Evolutionary conservation across 202 grass and related monocot genomes (phyloP).

Genomic region (Panicum virgatum): DNA sequence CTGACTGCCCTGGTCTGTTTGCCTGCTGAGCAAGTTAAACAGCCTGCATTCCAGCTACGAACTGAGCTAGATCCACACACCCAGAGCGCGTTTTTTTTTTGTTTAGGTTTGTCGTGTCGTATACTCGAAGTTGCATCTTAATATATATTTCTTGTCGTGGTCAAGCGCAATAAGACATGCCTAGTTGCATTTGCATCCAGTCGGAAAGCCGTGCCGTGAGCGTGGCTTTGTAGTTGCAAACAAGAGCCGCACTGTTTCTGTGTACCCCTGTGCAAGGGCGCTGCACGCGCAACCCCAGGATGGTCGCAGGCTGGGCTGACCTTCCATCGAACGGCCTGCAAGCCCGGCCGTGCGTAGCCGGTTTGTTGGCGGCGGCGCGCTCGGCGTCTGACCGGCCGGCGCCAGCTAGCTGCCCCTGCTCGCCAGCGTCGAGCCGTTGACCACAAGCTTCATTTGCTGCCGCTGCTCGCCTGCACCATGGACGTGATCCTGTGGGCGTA

Average conservation of each 20-base stretch:
- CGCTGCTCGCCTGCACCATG: neutral
- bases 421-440: constrained; percentile 1
- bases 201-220: neutral
- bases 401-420: neutral
- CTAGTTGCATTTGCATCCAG: neutral
- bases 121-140: neutral
- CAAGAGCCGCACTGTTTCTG: neutral
- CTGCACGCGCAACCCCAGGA: neutral
- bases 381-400: neutral
- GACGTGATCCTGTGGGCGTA: constrained; percentile 11
- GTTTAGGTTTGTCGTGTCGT: neutral
- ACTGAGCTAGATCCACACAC: neutral
- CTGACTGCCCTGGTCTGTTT: neutral
- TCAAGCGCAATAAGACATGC: neutral
- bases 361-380: neutral
- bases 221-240: neutral
- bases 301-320: no score
- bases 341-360: neutral
- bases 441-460: neutral
- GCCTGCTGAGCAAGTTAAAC: neutral
- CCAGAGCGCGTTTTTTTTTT: neutral
- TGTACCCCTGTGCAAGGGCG: neutral
- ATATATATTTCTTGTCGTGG: neutral
- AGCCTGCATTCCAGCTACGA: neutral
- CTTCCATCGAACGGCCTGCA: neutral